Base-by-base conservation (phyloP, 2,329 filamentous ascomycete species). In the Akanthomyces dipterigenus region DNA sequence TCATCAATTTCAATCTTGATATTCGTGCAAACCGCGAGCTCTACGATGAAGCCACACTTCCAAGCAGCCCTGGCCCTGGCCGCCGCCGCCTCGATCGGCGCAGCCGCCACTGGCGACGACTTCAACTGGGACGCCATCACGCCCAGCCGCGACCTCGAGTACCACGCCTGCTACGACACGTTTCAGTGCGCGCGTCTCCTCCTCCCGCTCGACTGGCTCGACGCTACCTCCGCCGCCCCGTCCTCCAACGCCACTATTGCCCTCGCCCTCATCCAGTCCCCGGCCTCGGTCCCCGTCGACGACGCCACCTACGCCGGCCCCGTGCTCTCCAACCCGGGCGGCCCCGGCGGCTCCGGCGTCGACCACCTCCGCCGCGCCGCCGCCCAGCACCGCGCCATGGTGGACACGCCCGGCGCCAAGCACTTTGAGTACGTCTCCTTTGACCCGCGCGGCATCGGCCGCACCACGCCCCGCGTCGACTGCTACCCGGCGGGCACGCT, bases 271-370 rank as follows among this genome's bases (percentile, higher is more conserved):
- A 67, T 75, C 53, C 75, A 73, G 61, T 70, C 75, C 9, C 75
- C 76, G 0, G 77, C 77, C 28, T 63, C 63, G 1, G 78, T 80
- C 3, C 60, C 71, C 9, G 69, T 73, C 24, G 43, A 66, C n/a
- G 72, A 77, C 60, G 69, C 74, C 4, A 63, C 69, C 40, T 80
- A 76, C 57, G 76, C 71, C 43, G 78, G 78, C 20, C 70, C 77
- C 53, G 69, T 80, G 46, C 70, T 80, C 64, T 66, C 68, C 51
- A 80, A 80, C 68, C 78, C 77, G 0, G 78, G 79, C 46, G 78
- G 79, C 0, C 78, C 78, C 0, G 76, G 78, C 31, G 73, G 69
- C 22, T 76, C 75, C 0, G 78, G 78, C 9, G 70, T 78, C 3
- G 40, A 34, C 0, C 64, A 72, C 14, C 36, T 73, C 6, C 65